Base-by-base conservation (phyloP, 352 stramenopile species). In the Globisporangium acanthophoron region DNA sequence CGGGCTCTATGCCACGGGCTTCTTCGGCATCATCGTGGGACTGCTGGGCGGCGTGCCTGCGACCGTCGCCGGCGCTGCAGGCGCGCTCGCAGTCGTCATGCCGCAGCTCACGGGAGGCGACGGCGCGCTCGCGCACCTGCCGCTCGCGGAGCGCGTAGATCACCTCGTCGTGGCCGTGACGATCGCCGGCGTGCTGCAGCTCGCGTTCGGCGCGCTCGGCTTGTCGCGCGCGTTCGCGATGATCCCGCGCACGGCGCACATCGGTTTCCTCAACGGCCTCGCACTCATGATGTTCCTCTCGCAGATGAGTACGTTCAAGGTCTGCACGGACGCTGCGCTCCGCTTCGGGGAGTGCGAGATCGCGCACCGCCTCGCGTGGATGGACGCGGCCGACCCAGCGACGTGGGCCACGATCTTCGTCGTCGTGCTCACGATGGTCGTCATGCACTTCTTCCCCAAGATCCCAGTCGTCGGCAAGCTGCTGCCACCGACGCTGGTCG, bases 211-310 rank as follows among this genome's bases (percentile, higher is more conserved):
- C 0, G 35, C 92, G 3, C 57, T 96, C 4, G 79, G 78, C 3
- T 67, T 98, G 16, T 96, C 88, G 13, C 92, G 89, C 56, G 80
- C 98, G 24, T 96, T 99, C 50, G 76, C 88, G 8, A 85, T 98
- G 61, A 90, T 99, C 47, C 92, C 94, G 0, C 84, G 94, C 63
- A 96, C 92, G 7, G 94, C 97, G 11, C 97, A 98, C 79, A 85
- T 98, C 39, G 94, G 94, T 5, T 99, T 99, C 73, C 84, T 98
- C 27, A 98, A 98, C 72, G 94, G 96, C 3, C 76, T 99, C 39
- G 84, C 92, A 3, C 61, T 98, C 31, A 96, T 99, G 63, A 97
- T 99, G 84, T 89, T 96, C 39, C 73, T 96, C 35, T 95, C 94
- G 29, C 96, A 99, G 68, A 87, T 97, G 53, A 87, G 80, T 8